phyloP scores from a whole-genome alignment of 495 filamentous ascomycete genomes.

The Neurospora discreta region DNA sequence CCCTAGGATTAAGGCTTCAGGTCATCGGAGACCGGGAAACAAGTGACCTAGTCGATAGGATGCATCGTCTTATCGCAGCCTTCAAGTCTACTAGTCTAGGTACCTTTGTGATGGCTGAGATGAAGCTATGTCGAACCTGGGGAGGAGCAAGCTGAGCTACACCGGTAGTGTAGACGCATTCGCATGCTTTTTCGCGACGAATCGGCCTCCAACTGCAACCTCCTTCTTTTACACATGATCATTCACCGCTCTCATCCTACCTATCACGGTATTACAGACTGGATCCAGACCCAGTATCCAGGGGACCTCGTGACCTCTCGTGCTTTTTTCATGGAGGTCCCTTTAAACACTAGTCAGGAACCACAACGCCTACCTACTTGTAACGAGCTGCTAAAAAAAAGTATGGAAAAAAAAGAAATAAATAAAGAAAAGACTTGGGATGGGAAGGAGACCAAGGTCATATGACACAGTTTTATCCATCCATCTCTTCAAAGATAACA shows the following conservation, averaged over 20 bases:
- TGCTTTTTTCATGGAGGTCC: background rate
- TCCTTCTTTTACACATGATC: background rate
- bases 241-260: background rate
- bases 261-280: background rate
- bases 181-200: background rate
- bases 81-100: background rate
- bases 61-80: background rate
- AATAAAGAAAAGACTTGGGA: background rate
- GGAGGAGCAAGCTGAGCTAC: background rate
- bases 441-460: conserved; percentile 1
- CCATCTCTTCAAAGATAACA: background rate
- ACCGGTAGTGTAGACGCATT: background rate
- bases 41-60: background rate
- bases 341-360: conserved; percentile 11
- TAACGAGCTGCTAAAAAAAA: background rate
- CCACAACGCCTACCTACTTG: background rate
- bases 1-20: background rate
- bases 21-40: background rate
- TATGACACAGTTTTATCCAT: conserved; percentile 1
- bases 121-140: background rate
- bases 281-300: background rate
- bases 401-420: too few relatives aligned
- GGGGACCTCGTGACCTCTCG: conserved; percentile 7
- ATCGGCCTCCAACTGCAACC: background rate
- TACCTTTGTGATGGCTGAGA: too few relatives aligned